Conservation (phyloP, 306 rosid genomes). For the Castanopsis chinensis region DNA sequence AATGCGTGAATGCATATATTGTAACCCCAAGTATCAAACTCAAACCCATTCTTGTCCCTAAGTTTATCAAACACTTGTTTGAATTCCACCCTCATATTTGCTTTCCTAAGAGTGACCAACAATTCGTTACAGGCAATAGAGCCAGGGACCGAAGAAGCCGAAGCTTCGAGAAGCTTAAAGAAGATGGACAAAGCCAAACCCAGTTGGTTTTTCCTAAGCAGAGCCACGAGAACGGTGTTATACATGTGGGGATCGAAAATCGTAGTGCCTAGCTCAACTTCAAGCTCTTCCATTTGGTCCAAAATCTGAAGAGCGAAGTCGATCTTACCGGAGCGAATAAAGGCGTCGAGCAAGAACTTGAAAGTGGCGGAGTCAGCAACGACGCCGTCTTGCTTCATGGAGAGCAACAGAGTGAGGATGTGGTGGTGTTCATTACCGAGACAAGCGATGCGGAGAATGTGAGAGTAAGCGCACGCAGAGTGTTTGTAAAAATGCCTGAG, state of each 20-base stretch:
- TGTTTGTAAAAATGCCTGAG: conserved; percentile 27
- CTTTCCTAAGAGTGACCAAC: conserved; percentile 61
- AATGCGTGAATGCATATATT: conserved; percentile 75
- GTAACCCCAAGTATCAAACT: conserved; percentile 57
- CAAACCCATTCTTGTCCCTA: conserved; percentile 40
- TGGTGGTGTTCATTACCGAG: conserved; percentile 43
- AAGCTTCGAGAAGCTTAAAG: conserved; percentile 45
- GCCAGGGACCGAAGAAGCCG: conserved; percentile 7
- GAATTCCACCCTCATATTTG: conserved; percentile 63
- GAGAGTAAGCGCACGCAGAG: conserved; percentile 47
- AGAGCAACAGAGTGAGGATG: conserved; percentile 40
- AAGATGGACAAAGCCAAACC: conserved; percentile 62
- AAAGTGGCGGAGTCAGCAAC: conserved; percentile 50
- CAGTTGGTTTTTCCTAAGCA: conserved; percentile 55
- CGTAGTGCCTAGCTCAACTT: background rate
- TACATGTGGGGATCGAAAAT: conserved; percentile 38
- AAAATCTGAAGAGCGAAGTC: conserved; percentile 49
- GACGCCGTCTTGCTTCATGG: conserved; percentile 53
- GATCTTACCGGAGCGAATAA: conserved; percentile 47
- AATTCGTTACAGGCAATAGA: conserved; percentile 54
- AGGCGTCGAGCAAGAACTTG: conserved; percentile 52
- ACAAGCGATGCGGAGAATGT: conserved; percentile 44
- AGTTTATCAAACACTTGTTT: conserved; percentile 47
- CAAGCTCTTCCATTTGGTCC: conserved; percentile 48
- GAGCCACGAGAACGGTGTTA: conserved; percentile 53